Conservation (phyloP, 345 rosid genomes). For the Eucalyptus urophylla region DNA sequence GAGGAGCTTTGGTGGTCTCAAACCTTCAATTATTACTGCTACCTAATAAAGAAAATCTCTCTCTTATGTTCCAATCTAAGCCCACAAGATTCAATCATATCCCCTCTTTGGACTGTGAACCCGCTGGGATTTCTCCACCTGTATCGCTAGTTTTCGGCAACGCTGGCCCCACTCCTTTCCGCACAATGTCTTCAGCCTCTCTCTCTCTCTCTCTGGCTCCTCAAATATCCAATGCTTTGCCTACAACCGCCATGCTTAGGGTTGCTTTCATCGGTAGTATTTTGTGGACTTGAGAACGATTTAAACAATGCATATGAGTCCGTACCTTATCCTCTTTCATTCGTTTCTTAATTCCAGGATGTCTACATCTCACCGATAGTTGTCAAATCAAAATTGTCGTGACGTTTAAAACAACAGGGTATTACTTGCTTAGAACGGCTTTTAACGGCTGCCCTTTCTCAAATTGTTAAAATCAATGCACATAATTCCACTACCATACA, state of each 20-base stretch:
- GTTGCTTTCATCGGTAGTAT: not conserved
- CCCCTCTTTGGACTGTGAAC: not conserved
- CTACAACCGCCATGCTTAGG: not conserved
- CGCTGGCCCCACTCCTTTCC: not conserved
- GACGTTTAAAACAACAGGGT: not conserved
- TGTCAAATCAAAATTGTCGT: not conserved
- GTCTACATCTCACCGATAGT: not conserved
- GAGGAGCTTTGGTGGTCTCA: not conserved
- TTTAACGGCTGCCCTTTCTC: not conserved
- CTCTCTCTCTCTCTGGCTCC: not conserved
- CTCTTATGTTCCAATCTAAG: not conserved
- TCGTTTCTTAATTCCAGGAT: not conserved
- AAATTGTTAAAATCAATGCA: not conserved
- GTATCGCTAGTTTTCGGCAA: not conserved
- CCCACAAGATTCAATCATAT: not conserved
- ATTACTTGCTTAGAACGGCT: not conserved
- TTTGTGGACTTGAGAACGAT: not conserved
- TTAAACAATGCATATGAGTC: not conserved
- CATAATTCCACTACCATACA: fast-evolving
- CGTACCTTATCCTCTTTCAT: not conserved
- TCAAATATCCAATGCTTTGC: not conserved
- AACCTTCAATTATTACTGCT: not conserved
- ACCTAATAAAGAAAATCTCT: not conserved
- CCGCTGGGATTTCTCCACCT: not conserved
- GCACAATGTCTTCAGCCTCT: not conserved